Evolutionary conservation across 2,329 filamentous ascomycete genomes (phyloP).

Genomic region (Cytospora piceae): DNA sequence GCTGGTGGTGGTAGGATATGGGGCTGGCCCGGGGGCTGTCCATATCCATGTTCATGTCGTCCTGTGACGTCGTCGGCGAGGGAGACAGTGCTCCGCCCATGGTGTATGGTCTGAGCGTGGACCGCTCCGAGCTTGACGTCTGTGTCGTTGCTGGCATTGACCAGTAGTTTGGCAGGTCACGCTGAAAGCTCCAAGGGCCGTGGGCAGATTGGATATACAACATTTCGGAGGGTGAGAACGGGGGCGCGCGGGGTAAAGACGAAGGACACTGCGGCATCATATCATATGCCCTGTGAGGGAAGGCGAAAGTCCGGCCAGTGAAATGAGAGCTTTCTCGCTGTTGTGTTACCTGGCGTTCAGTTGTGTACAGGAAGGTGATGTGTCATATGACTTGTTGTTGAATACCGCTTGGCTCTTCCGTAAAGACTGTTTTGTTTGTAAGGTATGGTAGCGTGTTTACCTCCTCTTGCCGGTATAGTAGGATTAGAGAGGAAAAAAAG

Average conservation of each 20-base stretch:
- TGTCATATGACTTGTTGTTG: slow-evolving; percentile 23
- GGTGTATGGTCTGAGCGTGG: slow-evolving; percentile 17
- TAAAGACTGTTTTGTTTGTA: background rate
- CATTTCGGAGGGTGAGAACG: slow-evolving; percentile 17
- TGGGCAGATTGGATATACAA: slow-evolving; percentile 21
- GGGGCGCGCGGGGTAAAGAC: background rate
- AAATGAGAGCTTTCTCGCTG: background rate
- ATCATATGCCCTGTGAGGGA: background rate
- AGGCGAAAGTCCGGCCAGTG: slow-evolving; percentile 13
- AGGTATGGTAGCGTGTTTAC: background rate
- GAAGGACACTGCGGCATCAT: slow-evolving; percentile 1
- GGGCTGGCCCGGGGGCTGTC: slow-evolving; percentile 24
- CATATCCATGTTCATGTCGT: slow-evolving; percentile 21
- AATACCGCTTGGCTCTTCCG: background rate
- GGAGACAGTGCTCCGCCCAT: slow-evolving; percentile 24
- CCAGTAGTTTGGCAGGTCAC: slow-evolving; percentile 22
- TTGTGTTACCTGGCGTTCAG: slow-evolving; percentile 17
- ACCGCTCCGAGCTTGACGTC: slow-evolving; percentile 11
- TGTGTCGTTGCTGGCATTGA: slow-evolving; percentile 4
- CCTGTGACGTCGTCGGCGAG: slow-evolving; percentile 15
- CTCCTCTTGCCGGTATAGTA: too few species aligned
- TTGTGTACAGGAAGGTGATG: slow-evolving; percentile 15
- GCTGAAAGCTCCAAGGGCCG: slow-evolving; percentile 21
- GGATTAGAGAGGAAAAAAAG: background rate
- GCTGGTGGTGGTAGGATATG: background rate